Percentiles rank a stretch among this genome's conserved stretches.
Evolutionary conservation across 306 rosid genomes (phyloP).

Genomic region (Vigna hirtella): DNA sequence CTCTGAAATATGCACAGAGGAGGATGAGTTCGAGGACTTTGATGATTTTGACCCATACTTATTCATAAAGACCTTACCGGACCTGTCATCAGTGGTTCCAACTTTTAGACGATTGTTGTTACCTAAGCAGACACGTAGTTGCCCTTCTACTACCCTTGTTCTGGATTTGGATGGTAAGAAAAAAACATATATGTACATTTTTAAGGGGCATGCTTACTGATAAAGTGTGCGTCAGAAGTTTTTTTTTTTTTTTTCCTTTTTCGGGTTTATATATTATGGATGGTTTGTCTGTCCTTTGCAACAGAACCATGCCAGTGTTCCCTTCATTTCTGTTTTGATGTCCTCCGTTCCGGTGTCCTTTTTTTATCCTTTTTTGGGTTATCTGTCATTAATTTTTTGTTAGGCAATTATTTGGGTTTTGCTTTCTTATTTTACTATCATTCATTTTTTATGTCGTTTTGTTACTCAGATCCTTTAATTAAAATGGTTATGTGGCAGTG

Average conservation of each 20-base stretch:
- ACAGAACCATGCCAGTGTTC: background rate
- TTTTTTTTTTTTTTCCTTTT: background rate
- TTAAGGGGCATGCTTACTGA: constrained; percentile 6
- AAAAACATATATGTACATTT: constrained; percentile 17
- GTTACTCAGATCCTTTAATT: constrained; percentile 17
- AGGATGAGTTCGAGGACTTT: constrained; percentile 77
- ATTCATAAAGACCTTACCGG: constrained; percentile 94
- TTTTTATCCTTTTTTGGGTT: background rate
- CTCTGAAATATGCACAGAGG: constrained; percentile 72
- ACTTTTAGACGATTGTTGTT: constrained; percentile 86
- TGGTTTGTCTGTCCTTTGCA: constrained; percentile 3
- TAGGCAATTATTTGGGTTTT: background rate
- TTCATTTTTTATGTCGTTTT: background rate
- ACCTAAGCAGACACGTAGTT: constrained; percentile 98
- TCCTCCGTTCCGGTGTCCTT: background rate
- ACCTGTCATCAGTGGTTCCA: constrained; percentile 86
- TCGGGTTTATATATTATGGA: background rate
- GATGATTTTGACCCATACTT: constrained; percentile 96
- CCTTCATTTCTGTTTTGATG: constrained; percentile 10
- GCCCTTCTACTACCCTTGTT: constrained; percentile 93
- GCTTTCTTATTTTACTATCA: background rate
- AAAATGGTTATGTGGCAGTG: constrained; percentile 16
- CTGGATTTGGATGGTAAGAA: constrained; percentile 96
- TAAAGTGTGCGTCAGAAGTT: background rate
- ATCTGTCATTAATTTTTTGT: background rate